Percentiles rank a stretch among this genome's conserved stretches.
Conservation (phyloP, 208 protist species). For the Novymonas esmeraldas region DNA sequence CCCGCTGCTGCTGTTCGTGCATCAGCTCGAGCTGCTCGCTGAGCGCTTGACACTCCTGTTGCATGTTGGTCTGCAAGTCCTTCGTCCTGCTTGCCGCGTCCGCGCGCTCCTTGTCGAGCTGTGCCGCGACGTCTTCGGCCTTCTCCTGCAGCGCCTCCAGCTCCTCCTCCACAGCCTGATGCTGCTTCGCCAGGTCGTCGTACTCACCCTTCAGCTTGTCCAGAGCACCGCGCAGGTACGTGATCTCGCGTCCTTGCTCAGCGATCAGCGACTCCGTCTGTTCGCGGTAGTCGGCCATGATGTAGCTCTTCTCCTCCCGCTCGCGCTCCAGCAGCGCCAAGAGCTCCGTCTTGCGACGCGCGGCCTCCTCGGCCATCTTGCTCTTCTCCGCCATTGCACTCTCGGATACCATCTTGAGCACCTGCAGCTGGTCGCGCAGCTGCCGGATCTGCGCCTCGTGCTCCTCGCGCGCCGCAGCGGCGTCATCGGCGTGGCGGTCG, state of each 20-base stretch:
- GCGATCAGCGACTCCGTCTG: conserved; percentile 88
- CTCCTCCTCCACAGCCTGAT: conserved; percentile 39
- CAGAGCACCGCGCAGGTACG: conserved; percentile 54
- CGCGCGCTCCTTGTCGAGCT: conserved; percentile 48
- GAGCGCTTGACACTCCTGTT: conserved; percentile 39
- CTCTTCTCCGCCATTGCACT: conserved; percentile 75
- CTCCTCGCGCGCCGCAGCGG: conserved; percentile 52
- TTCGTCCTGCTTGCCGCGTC: conserved; percentile 45
- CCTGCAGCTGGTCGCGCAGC: conserved; percentile 78
- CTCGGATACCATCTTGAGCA: conserved; percentile 78
- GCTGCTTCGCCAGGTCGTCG: conserved; percentile 44
- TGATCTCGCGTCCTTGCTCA: conserved; percentile 88
- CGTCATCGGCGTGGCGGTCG: conserved; percentile 42
- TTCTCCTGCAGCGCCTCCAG: conserved; percentile 41
- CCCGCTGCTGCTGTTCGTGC: conserved; percentile 53
- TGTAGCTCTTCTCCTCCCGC: conserved; percentile 83
- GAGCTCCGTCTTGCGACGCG: conserved; percentile 69
- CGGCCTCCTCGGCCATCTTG: conserved; percentile 57
- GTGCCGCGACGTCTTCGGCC: conserved; percentile 36
- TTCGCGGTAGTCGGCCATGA: conserved; percentile 89
- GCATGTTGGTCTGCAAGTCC: conserved; percentile 47
- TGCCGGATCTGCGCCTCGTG: conserved; percentile 69
- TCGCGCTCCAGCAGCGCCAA: conserved; percentile 76
- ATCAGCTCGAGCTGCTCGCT: conserved; percentile 47
- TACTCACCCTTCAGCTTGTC: conserved; percentile 56